phyloP scores from a whole-genome alignment of 2,329 filamentous ascomycete species.

The Aspergillus pseudoterreus region DNA sequence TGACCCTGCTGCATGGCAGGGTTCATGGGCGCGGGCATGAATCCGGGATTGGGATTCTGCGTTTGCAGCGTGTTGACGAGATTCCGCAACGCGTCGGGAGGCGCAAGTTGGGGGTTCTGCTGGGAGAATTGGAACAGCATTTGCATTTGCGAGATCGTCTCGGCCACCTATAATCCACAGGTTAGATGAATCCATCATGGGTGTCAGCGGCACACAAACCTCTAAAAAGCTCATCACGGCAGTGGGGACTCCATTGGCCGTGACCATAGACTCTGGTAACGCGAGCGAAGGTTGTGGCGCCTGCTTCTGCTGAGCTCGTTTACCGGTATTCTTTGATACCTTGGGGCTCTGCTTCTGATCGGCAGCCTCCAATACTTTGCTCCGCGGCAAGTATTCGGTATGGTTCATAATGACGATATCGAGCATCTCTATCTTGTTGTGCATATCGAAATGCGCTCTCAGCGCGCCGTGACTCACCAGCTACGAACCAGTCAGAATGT shows the following conservation, averaged over 20 bases:
- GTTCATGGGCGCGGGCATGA: constrained; percentile 30
- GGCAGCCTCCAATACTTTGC: constrained; percentile 47
- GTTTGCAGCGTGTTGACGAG: constrained; percentile 47
- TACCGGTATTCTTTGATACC: constrained; percentile 53
- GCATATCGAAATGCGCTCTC: constrained; percentile 72
- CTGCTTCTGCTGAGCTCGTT: constrained; percentile 49
- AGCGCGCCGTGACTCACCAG: constrained; percentile 74
- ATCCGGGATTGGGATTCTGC: constrained; percentile 29
- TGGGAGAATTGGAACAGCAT: constrained; percentile 57
- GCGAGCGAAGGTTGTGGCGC: constrained; percentile 41
- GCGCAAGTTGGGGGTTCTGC: constrained; percentile 49
- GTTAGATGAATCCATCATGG: neutral
- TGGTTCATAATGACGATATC: constrained; percentile 74
- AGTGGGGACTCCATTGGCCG: constrained; percentile 53
- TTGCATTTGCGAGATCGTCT: constrained; percentile 63
- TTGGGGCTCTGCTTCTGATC: constrained; percentile 58
- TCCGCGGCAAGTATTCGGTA: constrained; percentile 78
- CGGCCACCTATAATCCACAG: constrained; percentile 51
- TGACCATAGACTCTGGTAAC: constrained; percentile 42
- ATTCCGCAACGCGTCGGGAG: constrained; percentile 53
- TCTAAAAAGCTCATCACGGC: constrained; percentile 60
- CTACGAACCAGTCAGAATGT: constrained; percentile 38
- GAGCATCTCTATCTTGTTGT: constrained; percentile 78
- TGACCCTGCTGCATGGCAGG: constrained; percentile 34
- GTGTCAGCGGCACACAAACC: constrained; percentile 39